Base-by-base conservation (phyloP, 2,329 filamentous ascomycete genomes). In the Lasiodiplodia hormozganensis region DNA sequence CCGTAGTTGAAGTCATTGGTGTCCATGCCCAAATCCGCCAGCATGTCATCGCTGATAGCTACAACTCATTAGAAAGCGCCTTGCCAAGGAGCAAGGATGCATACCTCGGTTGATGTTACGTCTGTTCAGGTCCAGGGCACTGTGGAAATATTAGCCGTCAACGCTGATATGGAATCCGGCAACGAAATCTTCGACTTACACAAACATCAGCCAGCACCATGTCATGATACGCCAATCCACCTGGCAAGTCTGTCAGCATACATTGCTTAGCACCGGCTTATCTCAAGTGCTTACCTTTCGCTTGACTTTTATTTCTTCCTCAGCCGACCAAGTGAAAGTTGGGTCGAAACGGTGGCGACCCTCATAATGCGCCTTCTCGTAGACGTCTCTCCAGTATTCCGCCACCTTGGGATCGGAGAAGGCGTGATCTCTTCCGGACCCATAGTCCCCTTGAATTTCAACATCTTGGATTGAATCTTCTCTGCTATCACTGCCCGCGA, bases 281-380 rank as follows among this genome's bases (percentile, higher is more conserved):
- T 68, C n/a, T 1, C 11, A 2, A n/a, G 18, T 12, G 10, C 18
- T 73, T 76, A 69, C 79, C 81, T 72, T 84, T 81, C 70, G 84
- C 82, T n/a, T 75, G 71, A 34, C 80, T 75, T 0, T 76, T 76
- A 65, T 25, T 51, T 69, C 68, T 28, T 58, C 53, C 52, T 56
- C 12, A 11, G 64, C 64, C 1, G 64, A 40, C 82, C 82, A 85
- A 53, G 82, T 79, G 56, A 82, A 79, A 0, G 80, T 76, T 0
- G 81, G 82, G 68, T 85, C 83, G 77, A 82, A 85, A 12, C 81
- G 80, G 73, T 84, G 82, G 47, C 80, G 75, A 14, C 83, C 82
- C 73, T 85, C 84, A 72, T 87, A 82, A 76, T 79, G 70, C 1
- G 86, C 85, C 7, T 84, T 83, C 70, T 88, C 85, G 69, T 88